These are phyloP conservation scores for Crepidotus sp. DNA, from an alignment of 1,284 basidiomycete species.

Conservation along the genomic window DNA sequence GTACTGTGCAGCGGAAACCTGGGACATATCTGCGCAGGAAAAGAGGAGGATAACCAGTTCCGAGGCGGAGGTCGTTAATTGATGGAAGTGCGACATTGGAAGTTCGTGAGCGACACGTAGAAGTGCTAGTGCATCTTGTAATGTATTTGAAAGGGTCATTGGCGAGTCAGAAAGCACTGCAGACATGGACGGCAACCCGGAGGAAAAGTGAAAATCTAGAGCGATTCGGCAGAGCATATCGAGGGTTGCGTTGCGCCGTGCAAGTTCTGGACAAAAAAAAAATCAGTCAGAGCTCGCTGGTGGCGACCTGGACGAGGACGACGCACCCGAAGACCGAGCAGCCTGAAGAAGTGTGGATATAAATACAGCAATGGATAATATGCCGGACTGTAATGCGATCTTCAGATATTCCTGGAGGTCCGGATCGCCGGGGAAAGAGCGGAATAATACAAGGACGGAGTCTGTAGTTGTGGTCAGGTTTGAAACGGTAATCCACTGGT, in stretches of 20 bases:
- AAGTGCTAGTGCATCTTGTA: constrained; percentile 53
- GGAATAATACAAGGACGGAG: constrained; percentile 56
- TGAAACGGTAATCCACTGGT: background rate
- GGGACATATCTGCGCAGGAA: constrained; percentile 49
- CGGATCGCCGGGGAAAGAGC: constrained; percentile 56
- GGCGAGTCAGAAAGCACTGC: constrained; percentile 48
- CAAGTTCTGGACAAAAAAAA: background rate
- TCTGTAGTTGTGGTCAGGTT: constrained; percentile 31
- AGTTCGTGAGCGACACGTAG: constrained; percentile 48
- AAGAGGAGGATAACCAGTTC: constrained; percentile 54
- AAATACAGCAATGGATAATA: constrained; percentile 50
- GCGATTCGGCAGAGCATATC: constrained; percentile 52
- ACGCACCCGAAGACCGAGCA: constrained; percentile 27
- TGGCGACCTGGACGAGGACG: no score
- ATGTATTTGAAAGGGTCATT: constrained; percentile 39
- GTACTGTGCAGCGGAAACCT: no score
- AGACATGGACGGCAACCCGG: constrained; percentile 39
- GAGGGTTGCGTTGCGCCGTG: background rate
- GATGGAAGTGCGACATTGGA: constrained; percentile 52
- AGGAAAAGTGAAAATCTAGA: constrained; percentile 51
- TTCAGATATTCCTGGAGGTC: constrained; percentile 54
- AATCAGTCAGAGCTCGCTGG: no score
- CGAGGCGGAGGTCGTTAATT: constrained; percentile 49
- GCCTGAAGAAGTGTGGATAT: constrained; percentile 46
- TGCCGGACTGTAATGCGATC: constrained; percentile 43